Evolutionary conservation across 495 filamentous ascomycete species (phyloP), one percentile per base, ranked within the genome.

Genomic region (Lophiotrema nucula): DNA sequence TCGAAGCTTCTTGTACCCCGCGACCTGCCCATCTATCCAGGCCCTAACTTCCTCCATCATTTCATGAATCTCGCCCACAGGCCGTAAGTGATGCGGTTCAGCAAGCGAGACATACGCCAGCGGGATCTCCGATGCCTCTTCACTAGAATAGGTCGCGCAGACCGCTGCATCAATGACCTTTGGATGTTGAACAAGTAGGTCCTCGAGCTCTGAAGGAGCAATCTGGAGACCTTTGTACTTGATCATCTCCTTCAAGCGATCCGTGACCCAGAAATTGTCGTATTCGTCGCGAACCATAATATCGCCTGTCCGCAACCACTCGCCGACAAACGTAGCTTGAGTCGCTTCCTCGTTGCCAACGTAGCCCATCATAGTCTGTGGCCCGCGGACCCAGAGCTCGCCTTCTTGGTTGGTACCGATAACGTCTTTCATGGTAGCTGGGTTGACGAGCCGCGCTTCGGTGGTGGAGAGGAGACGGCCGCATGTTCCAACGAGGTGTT

Each of bases 221-320:
- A 62, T 53, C 41, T 62, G 59, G 5, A 56, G 31, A 3, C 59
- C 59, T 24, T 62, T 62, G 42, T 56, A 62, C 38, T 62, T 62
- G 12, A 62, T 62, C 52, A 62, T 50, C 38, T 62, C 59, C 24
- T 62, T 62, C 24, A 56, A 31, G 1, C 59, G 44, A 19, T 62
- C 59, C 10, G 44, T 49, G 45, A 62, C 38, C 44, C 47, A 62
- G 46, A 56, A 48, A 28, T 56, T 49, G 33, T 38, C 37, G 47
- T 62, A 27, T 12, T 25, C 10, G 28, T 56, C 59, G 1, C 47
- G 12, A 10, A 24, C 21, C 39, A 56, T 38, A 13, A 62, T 39
- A 35, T 62, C 59, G n/a, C 59, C 59, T 5, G 59, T 62, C 12
- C 59, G 31, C 16, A 62, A 18, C 59, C 59, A 62, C 4, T 47